Percentiles rank a stretch among this genome's conserved stretches.
Conservation (phyloP, 1,284 basidiomycete species). For the Fomitiporia mediterranea region DNA sequence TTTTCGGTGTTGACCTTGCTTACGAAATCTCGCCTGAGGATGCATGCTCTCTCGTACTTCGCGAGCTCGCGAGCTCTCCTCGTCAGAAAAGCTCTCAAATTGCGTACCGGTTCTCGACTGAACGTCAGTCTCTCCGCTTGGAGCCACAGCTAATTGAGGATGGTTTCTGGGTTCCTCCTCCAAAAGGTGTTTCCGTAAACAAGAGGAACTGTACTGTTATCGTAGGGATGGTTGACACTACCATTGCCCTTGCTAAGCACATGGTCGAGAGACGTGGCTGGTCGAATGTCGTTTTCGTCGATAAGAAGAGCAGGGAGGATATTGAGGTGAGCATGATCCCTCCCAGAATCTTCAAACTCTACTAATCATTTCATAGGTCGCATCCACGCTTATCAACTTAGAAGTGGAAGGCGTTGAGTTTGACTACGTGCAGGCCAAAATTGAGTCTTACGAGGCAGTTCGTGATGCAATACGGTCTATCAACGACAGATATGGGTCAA, state of each 20-base stretch:
- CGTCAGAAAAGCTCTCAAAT: neutral
- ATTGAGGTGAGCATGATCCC: conserved; percentile 2
- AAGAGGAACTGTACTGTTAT: conserved; percentile 26
- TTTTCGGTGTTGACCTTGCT: conserved; percentile 2
- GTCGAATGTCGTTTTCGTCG: conserved; percentile 10
- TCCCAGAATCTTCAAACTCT: neutral
- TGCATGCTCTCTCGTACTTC: neutral
- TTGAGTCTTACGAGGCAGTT: conserved; percentile 23
- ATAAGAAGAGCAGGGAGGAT: conserved; percentile 2
- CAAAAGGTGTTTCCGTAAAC: neutral
- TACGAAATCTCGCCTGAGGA: neutral
- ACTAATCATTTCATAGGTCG: conserved; percentile 6
- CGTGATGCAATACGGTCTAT: conserved; percentile 24
- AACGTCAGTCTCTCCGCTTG: neutral
- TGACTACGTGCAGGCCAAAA: conserved; percentile 23
- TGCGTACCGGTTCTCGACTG: conserved; percentile 4
- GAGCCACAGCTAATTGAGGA: conserved; percentile 9
- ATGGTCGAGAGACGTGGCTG: conserved; percentile 20
- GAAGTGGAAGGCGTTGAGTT: conserved; percentile 11
- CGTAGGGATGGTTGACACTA: conserved; percentile 31
- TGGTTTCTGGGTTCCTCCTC: conserved; percentile 1
- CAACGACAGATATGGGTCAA: conserved; percentile 21
- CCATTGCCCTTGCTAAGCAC: conserved; percentile 24
- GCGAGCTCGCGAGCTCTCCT: neutral
- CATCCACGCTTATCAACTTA: conserved; percentile 12